phyloP scores from a whole-genome alignment of 2,329 filamentous ascomycete genomes.

The Neoscytalidium dimidiatum region DNA sequence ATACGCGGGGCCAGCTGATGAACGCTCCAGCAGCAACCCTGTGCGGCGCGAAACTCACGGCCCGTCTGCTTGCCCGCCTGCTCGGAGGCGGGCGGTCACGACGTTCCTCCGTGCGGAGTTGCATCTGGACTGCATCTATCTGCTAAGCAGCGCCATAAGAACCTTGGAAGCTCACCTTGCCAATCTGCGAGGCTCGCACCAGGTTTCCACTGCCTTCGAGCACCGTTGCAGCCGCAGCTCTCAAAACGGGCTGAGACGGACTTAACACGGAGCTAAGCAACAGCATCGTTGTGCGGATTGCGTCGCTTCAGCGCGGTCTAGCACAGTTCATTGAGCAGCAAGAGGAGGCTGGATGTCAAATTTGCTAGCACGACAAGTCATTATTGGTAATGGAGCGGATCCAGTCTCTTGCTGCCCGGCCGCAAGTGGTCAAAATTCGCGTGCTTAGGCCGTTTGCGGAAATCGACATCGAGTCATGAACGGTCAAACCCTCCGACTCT shows the following conservation, averaged over 20 bases:
- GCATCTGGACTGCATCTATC: neutral
- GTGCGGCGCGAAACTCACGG: neutral
- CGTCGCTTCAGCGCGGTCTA: neutral
- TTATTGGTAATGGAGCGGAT: neutral
- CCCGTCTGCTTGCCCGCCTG: neutral
- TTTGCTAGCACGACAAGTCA: conserved; percentile 2
- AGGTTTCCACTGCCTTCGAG: too few species aligned
- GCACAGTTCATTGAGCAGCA: too few species aligned
- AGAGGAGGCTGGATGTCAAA: neutral
- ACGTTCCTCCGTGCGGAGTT: neutral
- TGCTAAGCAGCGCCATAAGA: neutral
- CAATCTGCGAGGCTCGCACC: too few species aligned
- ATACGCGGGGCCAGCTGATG: neutral
- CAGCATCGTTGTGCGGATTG: neutral
- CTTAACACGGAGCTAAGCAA: neutral
- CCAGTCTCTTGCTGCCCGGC: neutral
- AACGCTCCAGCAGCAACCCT: neutral
- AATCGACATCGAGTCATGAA: conserved; percentile 6
- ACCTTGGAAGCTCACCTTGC: neutral
- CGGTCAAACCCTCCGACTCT: neutral
- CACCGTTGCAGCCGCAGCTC: too few species aligned
- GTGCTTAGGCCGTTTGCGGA: neutral
- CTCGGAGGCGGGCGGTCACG: neutral
- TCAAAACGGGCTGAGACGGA: neutral
- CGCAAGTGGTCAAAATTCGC: neutral